phyloP scores from a whole-genome alignment of 257 asterid genomes.

The Rubia yunnanensis region DNA sequence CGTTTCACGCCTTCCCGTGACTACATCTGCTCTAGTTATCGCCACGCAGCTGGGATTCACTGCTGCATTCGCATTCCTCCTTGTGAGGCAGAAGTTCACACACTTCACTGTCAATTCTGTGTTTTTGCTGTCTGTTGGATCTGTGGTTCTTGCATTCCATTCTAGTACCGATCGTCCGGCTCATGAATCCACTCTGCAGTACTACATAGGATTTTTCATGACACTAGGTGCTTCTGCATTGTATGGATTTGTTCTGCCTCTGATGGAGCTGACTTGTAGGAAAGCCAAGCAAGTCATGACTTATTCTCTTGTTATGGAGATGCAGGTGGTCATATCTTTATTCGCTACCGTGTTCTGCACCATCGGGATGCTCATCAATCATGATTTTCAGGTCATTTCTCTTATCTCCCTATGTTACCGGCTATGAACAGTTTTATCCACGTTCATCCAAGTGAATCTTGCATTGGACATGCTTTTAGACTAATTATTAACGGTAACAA shows the following conservation, averaged over 20 bases:
- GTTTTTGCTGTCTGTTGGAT: conserved; percentile 18
- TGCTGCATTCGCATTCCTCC: conserved; percentile 23
- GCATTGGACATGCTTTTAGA: too few relatives aligned
- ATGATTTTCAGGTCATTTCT: conserved; percentile 17
- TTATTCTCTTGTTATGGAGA: conserved; percentile 21
- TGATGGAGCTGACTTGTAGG: conserved; percentile 18
- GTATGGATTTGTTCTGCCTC: conserved; percentile 22
- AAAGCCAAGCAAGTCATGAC: conserved; percentile 19
- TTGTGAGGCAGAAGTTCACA: conserved; percentile 18
- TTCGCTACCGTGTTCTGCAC: conserved; percentile 24
- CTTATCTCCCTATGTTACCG: background rate
- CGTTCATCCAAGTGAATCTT: too few relatives aligned
- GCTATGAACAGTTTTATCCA: too few relatives aligned
- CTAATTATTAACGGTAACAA: too few relatives aligned
- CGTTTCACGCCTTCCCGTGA: conserved; percentile 18
- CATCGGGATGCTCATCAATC: conserved; percentile 23
- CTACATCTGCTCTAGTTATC: conserved; percentile 21
- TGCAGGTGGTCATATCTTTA: conserved; percentile 20
- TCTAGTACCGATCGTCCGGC: conserved; percentile 15
- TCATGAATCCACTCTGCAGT: conserved; percentile 16
- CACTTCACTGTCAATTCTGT: conserved; percentile 14
- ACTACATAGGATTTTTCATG: conserved; percentile 20
- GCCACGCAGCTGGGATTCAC: conserved; percentile 27
- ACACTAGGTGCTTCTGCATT: conserved; percentile 27
- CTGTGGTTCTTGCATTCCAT: conserved; percentile 22